These are phyloP conservation scores for Amphicarpaea edgeworthii DNA, from an alignment of 306 rosid species.

Conservation along the genomic window DNA sequence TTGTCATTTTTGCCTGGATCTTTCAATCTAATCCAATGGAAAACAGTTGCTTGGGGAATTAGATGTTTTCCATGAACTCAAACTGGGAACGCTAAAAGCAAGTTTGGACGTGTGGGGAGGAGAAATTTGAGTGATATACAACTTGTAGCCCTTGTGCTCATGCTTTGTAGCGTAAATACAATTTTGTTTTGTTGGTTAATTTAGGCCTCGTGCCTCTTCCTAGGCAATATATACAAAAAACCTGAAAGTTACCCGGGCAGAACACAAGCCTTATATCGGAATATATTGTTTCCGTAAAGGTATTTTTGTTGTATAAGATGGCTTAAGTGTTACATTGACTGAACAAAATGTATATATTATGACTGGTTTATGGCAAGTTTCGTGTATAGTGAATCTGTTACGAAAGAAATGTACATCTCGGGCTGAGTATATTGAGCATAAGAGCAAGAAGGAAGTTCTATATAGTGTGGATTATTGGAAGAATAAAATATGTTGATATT, in stretches of 20 bases:
- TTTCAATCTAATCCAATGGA: conserved; percentile 32
- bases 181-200: conserved; percentile 33
- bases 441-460: background rate
- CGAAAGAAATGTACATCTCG: conserved; percentile 10
- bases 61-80: conserved; percentile 21
- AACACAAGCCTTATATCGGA: conserved; percentile 31
- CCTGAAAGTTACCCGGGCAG: conserved; percentile 20
- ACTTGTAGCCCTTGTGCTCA: conserved; percentile 5
- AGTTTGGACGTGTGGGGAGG: conserved; percentile 5
- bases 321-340: conserved; percentile 18
- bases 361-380: background rate
- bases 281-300: conserved; percentile 7
- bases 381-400: conserved; percentile 27
- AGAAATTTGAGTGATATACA: conserved; percentile 17
- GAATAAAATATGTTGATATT: background rate
- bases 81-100: conserved; percentile 38
- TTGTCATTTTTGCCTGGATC: conserved; percentile 20
- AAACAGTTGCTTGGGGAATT: conserved; percentile 22
- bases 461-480: background rate
- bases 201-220: conserved; percentile 17
- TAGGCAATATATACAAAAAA: conserved; percentile 26
- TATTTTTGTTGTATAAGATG: conserved; percentile 22
- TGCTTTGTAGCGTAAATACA: conserved; percentile 40
- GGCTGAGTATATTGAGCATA: background rate
- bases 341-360: conserved; percentile 43